Base-by-base conservation (phyloP, 2,329 filamentous ascomycete species). In the Diaporthe vexans region DNA sequence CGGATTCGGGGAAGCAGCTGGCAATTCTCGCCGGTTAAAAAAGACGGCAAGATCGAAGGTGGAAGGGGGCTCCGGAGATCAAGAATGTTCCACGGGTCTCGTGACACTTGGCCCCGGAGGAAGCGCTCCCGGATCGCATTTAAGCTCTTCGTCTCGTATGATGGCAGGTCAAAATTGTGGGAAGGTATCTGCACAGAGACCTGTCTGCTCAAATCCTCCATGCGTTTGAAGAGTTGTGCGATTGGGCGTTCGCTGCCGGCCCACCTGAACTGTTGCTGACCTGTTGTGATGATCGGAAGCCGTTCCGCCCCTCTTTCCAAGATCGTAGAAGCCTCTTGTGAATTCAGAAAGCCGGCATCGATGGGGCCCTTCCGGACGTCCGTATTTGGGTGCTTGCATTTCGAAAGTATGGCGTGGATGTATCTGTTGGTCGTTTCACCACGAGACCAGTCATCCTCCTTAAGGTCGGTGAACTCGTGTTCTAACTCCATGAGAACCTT, bases 141-240 rank as follows among this genome's bases (percentile, higher is more conserved):
- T 19, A 80, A 72, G 9, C 72, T 75, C 26, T 75, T 77, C 59
- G 72, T 77, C 71, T 80, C 78, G 63, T 78, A 80, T 11, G 79
- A 79, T 24, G 77, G 75, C 19, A 71, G 65, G 59, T 74, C 77
- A 68, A 77, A 77, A 29, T 58, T 65, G n/a, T 78, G 77, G 59
- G 79, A 80, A 15, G 79, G 79, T 26, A 80, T 77, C 67, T 80
- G 79, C 40, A 80, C 79, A 3, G 78, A 79, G 13, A 80, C 79
- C 13, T 65, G 46, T 10, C 77, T 76, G 46, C 77, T 77, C n/a
- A 80, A 71, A 24, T 79, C 78, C 74, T 80, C 79, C 78, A 80
- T 80, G 24, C 79, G 77, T 13, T 74, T 75, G 69, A 80, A 80
- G 15, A 80, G 75, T 74, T 80, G 76, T 1, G 69, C 74, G 58